Evolutionary conservation across 805 yeast species (phyloP).

Genomic region (Spathaspora arborariae): DNA sequence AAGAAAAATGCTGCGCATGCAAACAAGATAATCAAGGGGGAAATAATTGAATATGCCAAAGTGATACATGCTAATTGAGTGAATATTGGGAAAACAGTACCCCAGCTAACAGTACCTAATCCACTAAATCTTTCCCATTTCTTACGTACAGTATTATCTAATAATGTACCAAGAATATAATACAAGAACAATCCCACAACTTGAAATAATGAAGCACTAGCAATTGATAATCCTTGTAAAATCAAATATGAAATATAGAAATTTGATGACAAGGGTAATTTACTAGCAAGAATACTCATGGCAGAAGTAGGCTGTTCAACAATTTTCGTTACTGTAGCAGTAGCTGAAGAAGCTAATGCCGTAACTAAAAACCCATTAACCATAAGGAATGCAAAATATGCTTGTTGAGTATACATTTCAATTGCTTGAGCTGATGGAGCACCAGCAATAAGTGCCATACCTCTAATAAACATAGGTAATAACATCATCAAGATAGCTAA

Average conservation of each 20-base stretch:
- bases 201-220: constrained; percentile 66
- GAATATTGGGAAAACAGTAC: constrained; percentile 74
- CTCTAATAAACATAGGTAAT: constrained; percentile 79
- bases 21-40: constrained; percentile 81
- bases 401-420: constrained; percentile 62
- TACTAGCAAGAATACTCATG: constrained; percentile 57
- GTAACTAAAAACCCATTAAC: constrained; percentile 70
- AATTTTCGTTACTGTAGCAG: constrained; percentile 63
- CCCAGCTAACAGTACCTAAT: constrained; percentile 59
- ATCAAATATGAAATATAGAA: constrained; percentile 66
- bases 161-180: constrained; percentile 51
- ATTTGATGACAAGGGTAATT: constrained; percentile 70
- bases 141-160: constrained; percentile 67
- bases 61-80: constrained; percentile 67
- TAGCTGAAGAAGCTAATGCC: constrained; percentile 67
- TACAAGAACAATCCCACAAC: constrained; percentile 54
- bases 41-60: constrained; percentile 64
- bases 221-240: constrained; percentile 62
- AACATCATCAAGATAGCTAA: constrained; percentile 81
- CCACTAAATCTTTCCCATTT: constrained; percentile 57
- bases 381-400: constrained; percentile 67
- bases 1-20: constrained; percentile 66
- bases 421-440: constrained; percentile 52
- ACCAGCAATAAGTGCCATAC: constrained; percentile 61
- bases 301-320: constrained; percentile 55